phyloP scores from a whole-genome alignment of 768 basidiomycete species.

The Symmetrospora coprosmae region DNA sequence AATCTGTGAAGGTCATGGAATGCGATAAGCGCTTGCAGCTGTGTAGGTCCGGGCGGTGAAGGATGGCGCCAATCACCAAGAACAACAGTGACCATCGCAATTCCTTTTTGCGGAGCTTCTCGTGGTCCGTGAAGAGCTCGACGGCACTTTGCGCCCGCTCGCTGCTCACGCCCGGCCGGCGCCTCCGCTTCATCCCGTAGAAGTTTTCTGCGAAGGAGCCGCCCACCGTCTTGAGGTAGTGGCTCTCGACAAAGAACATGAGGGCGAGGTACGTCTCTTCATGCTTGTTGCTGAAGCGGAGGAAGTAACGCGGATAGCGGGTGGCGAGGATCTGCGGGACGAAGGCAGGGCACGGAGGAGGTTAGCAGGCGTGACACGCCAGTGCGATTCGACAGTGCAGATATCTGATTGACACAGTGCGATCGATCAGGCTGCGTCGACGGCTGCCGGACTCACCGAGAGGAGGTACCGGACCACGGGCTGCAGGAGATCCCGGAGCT shows the following conservation, averaged over 20 bases:
- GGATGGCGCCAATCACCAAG: slow-evolving; percentile 46
- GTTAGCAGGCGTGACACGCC: too few species aligned
- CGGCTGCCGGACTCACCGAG: slow-evolving; percentile 58
- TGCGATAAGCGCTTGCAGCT: too few species aligned
- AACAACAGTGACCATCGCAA: slow-evolving; percentile 63
- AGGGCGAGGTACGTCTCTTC: slow-evolving; percentile 86
- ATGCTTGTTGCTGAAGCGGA: slow-evolving; percentile 81
- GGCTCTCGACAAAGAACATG: slow-evolving; percentile 77
- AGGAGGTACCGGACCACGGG: slow-evolving; percentile 89
- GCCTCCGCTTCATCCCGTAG: slow-evolving; percentile 72
- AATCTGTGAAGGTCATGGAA: slow-evolving; percentile 50
- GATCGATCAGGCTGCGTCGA: too few species aligned
- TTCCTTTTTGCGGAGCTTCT: slow-evolving; percentile 53
- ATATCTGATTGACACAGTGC: too few species aligned
- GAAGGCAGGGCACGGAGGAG: too few species aligned
- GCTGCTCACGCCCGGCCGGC: slow-evolving; percentile 55
- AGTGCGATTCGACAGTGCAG: too few species aligned
- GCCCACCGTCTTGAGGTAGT: slow-evolving; percentile 60
- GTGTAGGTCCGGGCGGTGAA: background rate
- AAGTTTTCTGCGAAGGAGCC: slow-evolving; percentile 93
- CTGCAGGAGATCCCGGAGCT: slow-evolving; percentile 76
- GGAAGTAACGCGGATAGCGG: slow-evolving; percentile 77
- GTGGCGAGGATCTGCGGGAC: slow-evolving; percentile 82
- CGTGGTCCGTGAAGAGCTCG: slow-evolving; percentile 42
- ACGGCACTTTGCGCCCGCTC: slow-evolving; percentile 43